Conservation (phyloP, 1,139 yeast genomes). For the Debaryomycetaceae sp. region DNA sequence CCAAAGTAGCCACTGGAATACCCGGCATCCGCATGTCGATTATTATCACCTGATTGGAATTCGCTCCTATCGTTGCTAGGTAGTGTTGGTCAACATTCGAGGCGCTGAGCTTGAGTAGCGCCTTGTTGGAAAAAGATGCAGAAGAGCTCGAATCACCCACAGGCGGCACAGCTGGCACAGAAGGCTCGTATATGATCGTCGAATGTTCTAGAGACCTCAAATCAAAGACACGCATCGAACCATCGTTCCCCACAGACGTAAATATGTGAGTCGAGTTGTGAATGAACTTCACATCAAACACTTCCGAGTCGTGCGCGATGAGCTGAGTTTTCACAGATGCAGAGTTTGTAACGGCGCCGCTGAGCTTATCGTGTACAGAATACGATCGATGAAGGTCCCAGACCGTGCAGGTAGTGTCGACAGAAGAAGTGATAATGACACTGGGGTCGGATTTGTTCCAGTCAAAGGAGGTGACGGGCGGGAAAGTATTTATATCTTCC, state of each 20-base stretch:
- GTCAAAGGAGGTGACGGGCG: conserved; percentile 90
- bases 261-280: conserved; percentile 75
- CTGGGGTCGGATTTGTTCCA: conserved; percentile 80
- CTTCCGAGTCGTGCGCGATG: conserved; percentile 95
- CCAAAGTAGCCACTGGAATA: conserved; percentile 63
- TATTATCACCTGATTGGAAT: conserved; percentile 62
- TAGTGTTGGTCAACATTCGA: conserved; percentile 80
- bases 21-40: conserved; percentile 91
- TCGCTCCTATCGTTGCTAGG: conserved; percentile 72
- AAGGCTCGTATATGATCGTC: conserved; percentile 82
- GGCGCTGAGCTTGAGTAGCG: conserved; percentile 72
- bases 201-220: conserved; percentile 87
- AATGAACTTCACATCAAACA: conserved; percentile 84
- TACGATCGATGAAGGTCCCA: conserved; percentile 70
- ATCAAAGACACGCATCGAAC: conserved; percentile 90
- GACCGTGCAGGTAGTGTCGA: conserved; percentile 94
- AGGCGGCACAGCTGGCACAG: conserved; percentile 8
- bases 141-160: conserved; percentile 28
- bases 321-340: conserved; percentile 89
- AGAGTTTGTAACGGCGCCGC: conserved; percentile 36
- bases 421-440: conserved; percentile 76
- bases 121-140: conserved; percentile 40
- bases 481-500: conserved; percentile 49
- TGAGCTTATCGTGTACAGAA: conserved; percentile 9
- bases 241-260: conserved; percentile 94